Conservation (phyloP, 768 basidiomycete genomes). For the Crassisporium funariophilum region DNA sequence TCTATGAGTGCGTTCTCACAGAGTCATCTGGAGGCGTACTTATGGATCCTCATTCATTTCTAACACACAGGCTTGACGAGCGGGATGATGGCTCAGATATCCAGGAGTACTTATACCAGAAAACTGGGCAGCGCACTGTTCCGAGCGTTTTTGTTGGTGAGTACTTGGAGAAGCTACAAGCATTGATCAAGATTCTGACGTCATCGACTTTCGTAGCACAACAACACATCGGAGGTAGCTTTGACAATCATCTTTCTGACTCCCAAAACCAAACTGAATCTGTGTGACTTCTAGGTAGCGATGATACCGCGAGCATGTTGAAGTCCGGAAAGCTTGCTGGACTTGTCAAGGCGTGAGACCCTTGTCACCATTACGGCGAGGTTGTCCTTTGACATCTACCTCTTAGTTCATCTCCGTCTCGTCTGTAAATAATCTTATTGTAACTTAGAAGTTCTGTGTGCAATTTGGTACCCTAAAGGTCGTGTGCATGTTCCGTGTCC, state of each 20-base stretch:
- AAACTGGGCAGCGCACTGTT: slow-evolving; percentile 71
- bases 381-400: neutral
- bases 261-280: too few relatives aligned
- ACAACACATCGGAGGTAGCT: slow-evolving; percentile 56
- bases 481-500: too few relatives aligned
- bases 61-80: slow-evolving; percentile 52
- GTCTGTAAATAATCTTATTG: slow-evolving; percentile 8
- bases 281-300: slow-evolving; percentile 35
- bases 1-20: slow-evolving; percentile 49
- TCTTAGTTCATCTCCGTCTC: slow-evolving; percentile 2
- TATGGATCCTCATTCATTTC: neutral
- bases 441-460: too few relatives aligned
- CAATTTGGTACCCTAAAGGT: too few relatives aligned
- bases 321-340: slow-evolving; percentile 29
- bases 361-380: neutral
- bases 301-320: slow-evolving; percentile 35
- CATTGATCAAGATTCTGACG: too few relatives aligned
- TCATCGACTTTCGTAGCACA: slow-evolving; percentile 34
- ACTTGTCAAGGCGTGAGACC: slow-evolving; percentile 34
- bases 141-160: slow-evolving; percentile 80
- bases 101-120: slow-evolving; percentile 62
- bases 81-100: slow-evolving; percentile 60
- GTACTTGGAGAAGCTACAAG: slow-evolving; percentile 18
- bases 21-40: neutral
- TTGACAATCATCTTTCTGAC: too few relatives aligned